Base-by-base conservation (phyloP, 2,329 filamentous ascomycete genomes). In the Penicillium corylophilum region DNA sequence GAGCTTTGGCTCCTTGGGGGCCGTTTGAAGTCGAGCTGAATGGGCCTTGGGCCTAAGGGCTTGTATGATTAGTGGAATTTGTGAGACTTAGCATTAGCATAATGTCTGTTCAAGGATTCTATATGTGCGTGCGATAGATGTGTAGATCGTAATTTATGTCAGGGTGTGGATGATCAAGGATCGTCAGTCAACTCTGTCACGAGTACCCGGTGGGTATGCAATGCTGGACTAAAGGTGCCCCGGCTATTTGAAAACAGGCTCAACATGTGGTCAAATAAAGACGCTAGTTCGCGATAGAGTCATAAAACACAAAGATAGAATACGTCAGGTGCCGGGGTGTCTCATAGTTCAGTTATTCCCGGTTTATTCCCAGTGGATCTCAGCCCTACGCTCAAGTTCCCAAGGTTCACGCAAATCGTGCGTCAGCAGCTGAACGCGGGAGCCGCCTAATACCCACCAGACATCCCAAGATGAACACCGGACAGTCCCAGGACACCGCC, bases 1-100 rank as follows among this genome's bases (percentile, higher is more conserved):
- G 65, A 71, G 69, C 48, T 63, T 67, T 36, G 65, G 64, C n/a
- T 69, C 67, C n/a, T 62, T 72, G 51, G 66, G 65, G 24, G 53
- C 47, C 22, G 56, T 63, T 51, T 65, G 51, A 10, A 44, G 43
- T 26, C 51, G 18, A 53, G 38, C 48, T 53, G 43, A 44, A 51
- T 26, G 42, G 45, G 36, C 26, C 44, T 29, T 18, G 45, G 29
- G 29, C 15, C 29, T 24, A 18, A 39, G 35, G 42, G 22, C 13
- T 47, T 55, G 53, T 51, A 55, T 55, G 49, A 52, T 42, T 50
- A 57, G 22, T 26, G 39, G 39, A 26, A 18, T 38, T 20, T 18
- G 16, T 38, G 18, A 22, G 33, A 13, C 35, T 4, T 35, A 22
- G 35, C 35, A 38, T 38, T 13, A 36, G 18, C 35, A 38, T 38